Conservation (phyloP, 345 rosid species). For the Corymbia maculata region DNA sequence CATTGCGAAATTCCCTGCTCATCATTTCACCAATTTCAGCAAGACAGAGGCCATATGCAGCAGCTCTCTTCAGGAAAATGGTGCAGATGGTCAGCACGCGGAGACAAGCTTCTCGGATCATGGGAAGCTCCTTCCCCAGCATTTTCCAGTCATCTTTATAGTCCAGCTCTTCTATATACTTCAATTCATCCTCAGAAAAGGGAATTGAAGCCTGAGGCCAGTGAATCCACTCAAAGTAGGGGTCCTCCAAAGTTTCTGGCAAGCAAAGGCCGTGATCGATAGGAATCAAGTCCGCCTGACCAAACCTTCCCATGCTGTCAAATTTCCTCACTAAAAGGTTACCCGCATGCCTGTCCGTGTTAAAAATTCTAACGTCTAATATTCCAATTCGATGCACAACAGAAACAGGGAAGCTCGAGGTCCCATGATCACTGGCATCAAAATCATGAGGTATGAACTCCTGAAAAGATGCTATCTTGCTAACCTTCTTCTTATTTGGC, state of each 20-base stretch:
- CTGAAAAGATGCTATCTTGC: slow-evolving; percentile 96
- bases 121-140: slow-evolving; percentile 80
- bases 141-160: slow-evolving; percentile 60
- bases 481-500: slow-evolving; percentile 49
- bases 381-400: slow-evolving; percentile 92
- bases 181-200: slow-evolving; percentile 94
- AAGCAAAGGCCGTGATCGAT: slow-evolving; percentile 97
- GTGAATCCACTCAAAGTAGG: slow-evolving; percentile 99
- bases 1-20: slow-evolving; percentile 82
- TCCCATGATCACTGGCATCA: slow-evolving; percentile 96
- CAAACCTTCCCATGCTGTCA: slow-evolving; percentile 61
- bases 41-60: slow-evolving; percentile 65
- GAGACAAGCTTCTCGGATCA: slow-evolving; percentile 92
- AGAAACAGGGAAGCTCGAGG: slow-evolving; percentile 91
- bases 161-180: slow-evolving; percentile 62
- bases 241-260: slow-evolving; percentile 95
- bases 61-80: slow-evolving; percentile 85
- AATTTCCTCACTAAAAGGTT: slow-evolving; percentile 84
- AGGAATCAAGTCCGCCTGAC: slow-evolving; percentile 84
- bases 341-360: slow-evolving; percentile 98
- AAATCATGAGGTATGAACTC: slow-evolving; percentile 89
- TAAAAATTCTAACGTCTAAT: slow-evolving; percentile 76
- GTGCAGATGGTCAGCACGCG: slow-evolving; percentile 77
- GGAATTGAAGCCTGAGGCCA: slow-evolving; percentile 99
- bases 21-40: slow-evolving; percentile 99